These are phyloP conservation scores for Colletotrichum caudatum DNA, from an alignment of 2,329 filamentous ascomycete genomes.

Conservation along the genomic window DNA sequence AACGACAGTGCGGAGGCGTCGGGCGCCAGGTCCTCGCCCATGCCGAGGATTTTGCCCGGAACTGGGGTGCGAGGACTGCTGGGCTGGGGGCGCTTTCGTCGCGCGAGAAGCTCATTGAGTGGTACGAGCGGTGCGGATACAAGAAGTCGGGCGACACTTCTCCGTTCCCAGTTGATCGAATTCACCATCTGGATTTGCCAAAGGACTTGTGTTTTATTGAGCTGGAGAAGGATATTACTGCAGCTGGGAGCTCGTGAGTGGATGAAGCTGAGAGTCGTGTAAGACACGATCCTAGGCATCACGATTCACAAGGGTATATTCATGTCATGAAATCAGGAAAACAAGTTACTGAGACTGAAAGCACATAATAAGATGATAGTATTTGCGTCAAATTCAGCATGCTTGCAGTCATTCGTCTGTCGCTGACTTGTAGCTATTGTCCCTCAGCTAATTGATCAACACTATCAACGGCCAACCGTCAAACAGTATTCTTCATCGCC, in stretches of 20 bases:
- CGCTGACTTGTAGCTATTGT: not conserved
- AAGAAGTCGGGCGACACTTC: slow-evolving; percentile 49
- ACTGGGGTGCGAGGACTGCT: slow-evolving; percentile 47
- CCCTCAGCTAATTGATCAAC: not conserved
- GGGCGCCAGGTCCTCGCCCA: slow-evolving; percentile 50
- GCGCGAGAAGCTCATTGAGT: slow-evolving; percentile 50
- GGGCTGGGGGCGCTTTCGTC: slow-evolving; percentile 52
- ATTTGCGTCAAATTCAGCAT: not conserved
- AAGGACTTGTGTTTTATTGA: slow-evolving; percentile 52
- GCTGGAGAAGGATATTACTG: slow-evolving; percentile 48
- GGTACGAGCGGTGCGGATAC: slow-evolving; percentile 53
- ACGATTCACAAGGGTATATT: not conserved
- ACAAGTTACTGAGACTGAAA: not conserved
- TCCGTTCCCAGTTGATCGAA: slow-evolving; percentile 48
- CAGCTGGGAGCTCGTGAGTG: not conserved
- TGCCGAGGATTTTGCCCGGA: slow-evolving; percentile 49
- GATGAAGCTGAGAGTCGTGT: not conserved
- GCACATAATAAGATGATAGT: too few relatives aligned
- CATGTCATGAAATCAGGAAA: not conserved
- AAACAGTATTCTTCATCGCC: not conserved
- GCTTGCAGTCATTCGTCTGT: not conserved
- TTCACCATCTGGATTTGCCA: slow-evolving; percentile 41
- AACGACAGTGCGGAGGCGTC: slow-evolving; percentile 49
- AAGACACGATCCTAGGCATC: not conserved
- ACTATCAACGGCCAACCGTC: not conserved